Evolutionary conservation across 768 basidiomycete species (phyloP).

Genomic region (Lentinula aciculospora): DNA sequence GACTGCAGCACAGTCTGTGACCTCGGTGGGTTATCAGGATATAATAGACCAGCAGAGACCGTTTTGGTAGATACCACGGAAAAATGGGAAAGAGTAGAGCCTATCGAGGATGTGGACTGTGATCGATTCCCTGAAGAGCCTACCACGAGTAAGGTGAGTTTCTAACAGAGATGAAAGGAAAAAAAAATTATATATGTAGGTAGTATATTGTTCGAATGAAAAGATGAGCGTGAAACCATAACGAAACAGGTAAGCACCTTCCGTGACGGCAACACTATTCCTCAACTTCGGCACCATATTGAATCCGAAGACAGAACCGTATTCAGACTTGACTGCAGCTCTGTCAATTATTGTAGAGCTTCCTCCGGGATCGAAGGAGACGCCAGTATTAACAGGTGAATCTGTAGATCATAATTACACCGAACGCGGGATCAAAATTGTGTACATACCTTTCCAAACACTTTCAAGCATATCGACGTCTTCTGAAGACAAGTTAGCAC

Average conservation of each 20-base stretch:
- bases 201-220: neutral
- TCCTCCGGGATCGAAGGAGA: neutral
- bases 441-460: conserved; percentile 3
- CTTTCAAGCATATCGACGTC: neutral
- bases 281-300: conserved; percentile 2
- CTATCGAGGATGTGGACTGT: neutral
- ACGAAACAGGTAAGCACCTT: neutral
- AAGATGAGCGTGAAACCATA: neutral
- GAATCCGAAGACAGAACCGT: conserved; percentile 6
- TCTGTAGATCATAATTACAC: neutral
- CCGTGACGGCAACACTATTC: conserved; percentile 1
- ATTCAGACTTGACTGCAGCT: conserved; percentile 2
- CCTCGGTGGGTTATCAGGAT: neutral
- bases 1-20: neutral
- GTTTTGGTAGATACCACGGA: neutral
- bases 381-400: neutral
- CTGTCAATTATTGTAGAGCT: neutral
- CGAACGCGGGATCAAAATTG: neutral
- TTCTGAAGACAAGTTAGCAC: neutral
- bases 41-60: neutral
- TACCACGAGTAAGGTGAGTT: conserved; percentile 1
- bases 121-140: neutral
- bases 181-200: neutral
- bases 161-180: neutral
- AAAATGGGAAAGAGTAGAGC: neutral